phyloP scores from a whole-genome alignment of 2,329 filamentous ascomycete genomes.

The Xylariaceae sp. region DNA sequence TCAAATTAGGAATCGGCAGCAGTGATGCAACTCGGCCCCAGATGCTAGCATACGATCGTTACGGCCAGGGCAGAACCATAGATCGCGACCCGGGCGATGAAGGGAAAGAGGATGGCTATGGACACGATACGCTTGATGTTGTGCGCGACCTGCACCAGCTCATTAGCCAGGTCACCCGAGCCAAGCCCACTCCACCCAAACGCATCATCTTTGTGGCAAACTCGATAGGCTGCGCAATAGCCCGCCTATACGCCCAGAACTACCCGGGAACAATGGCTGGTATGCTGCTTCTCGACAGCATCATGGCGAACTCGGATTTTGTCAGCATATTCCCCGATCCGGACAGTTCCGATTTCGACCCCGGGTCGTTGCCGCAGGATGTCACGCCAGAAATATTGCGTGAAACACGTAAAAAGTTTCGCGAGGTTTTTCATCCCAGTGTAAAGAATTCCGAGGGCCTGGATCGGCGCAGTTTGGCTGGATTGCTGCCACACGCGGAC shows the following conservation, averaged over 20 bases:
- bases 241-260: constrained; percentile 55
- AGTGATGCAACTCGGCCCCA: constrained; percentile 31
- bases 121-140: constrained; percentile 53
- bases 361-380: constrained; percentile 45
- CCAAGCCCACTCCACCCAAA: constrained; percentile 30
- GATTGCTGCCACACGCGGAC: constrained; percentile 51
- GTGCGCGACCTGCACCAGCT: constrained; percentile 53
- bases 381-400: constrained; percentile 44
- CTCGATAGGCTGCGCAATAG: constrained; percentile 59
- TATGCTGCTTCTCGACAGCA: constrained; percentile 60
- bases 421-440: constrained; percentile 53
- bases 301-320: constrained; percentile 63
- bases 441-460: constrained; percentile 57
- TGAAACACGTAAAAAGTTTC: constrained; percentile 44
- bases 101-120: constrained; percentile 50
- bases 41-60: constrained; percentile 63
- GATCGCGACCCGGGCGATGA: constrained; percentile 55
- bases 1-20: constrained; percentile 10
- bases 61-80: constrained; percentile 55
- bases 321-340: constrained; percentile 62
- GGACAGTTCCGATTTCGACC: constrained; percentile 53
- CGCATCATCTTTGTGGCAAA: constrained; percentile 56
- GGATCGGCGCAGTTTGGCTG: constrained; percentile 51
- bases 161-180: constrained; percentile 16
- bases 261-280: constrained; percentile 53